phyloP scores from a whole-genome alignment of 2,329 filamentous ascomycete genomes.

The Cordyceps militaris region DNA sequence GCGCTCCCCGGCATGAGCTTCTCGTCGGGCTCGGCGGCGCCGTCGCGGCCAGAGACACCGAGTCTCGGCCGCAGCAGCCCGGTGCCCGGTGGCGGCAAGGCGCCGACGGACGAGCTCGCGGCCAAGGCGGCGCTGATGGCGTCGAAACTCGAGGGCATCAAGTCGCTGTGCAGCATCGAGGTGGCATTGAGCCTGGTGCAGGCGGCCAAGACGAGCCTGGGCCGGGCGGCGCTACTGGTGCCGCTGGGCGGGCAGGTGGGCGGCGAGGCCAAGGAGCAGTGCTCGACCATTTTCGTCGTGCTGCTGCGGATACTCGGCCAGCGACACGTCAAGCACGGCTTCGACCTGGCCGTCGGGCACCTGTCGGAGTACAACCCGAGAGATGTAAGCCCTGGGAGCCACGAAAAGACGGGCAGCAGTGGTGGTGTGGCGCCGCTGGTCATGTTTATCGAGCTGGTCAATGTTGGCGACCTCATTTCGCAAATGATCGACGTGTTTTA shows the following conservation, averaged over 20 bases:
- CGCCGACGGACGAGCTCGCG: slow-evolving; percentile 82
- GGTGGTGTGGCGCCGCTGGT: slow-evolving; percentile 72
- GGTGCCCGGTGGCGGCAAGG: slow-evolving; percentile 46
- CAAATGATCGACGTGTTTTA: slow-evolving; percentile 99
- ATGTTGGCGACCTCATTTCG: slow-evolving; percentile 93
- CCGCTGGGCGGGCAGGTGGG: slow-evolving; percentile 72
- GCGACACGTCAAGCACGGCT: slow-evolving; percentile 84
- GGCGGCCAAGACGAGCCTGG: slow-evolving; percentile 77
- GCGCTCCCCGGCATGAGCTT: slow-evolving; percentile 64
- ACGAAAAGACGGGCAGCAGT: slow-evolving; percentile 43
- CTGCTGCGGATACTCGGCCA: slow-evolving; percentile 79
- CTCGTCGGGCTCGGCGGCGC: slow-evolving; percentile 44
- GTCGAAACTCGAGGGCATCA: slow-evolving; percentile 86
- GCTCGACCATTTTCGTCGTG: slow-evolving; percentile 78
- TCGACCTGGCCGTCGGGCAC: slow-evolving; percentile 87
- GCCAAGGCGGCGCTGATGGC: slow-evolving; percentile 98
- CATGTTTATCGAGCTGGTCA: slow-evolving; percentile 94
- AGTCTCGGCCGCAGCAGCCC: slow-evolving; percentile 32
- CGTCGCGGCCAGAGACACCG: slow-evolving; percentile 46
- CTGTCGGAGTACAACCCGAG: slow-evolving; percentile 86
- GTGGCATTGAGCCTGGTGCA: slow-evolving; percentile 87
- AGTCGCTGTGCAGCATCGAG: slow-evolving; percentile 92
- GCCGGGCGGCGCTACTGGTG: slow-evolving; percentile 77
- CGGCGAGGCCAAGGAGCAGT: slow-evolving; percentile 79
- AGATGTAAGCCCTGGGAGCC: slow-evolving; percentile 59